Evolutionary conservation across 1,284 basidiomycete species (phyloP).

Genomic region (Puccinia sorghi): DNA sequence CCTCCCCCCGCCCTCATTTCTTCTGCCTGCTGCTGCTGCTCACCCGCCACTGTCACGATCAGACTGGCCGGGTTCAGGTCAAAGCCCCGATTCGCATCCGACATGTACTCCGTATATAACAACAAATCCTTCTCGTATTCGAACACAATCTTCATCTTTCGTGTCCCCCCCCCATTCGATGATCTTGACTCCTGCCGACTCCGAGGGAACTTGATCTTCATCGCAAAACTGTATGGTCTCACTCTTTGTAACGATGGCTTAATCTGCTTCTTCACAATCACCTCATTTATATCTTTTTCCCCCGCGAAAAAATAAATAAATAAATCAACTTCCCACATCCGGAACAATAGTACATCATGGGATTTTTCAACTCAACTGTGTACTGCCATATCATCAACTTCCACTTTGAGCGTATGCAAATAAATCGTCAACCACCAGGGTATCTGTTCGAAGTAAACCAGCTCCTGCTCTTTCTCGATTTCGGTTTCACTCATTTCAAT

Average conservation of each 20-base stretch:
- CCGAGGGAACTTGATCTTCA: constrained; percentile 70
- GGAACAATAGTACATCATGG: not conserved
- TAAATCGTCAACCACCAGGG: constrained; percentile 90
- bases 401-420: constrained; percentile 72
- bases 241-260: constrained; percentile 69
- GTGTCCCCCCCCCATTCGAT: constrained; percentile 55
- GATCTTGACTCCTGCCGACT: not conserved
- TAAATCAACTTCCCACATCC: not conserved
- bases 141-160: constrained; percentile 68
- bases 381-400: constrained; percentile 55
- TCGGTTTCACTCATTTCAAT: constrained; percentile 68
- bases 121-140: constrained; percentile 83
- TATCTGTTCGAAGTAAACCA: constrained; percentile 83
- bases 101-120: constrained; percentile 90
- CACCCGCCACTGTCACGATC: constrained; percentile 61
- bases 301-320: not conserved
- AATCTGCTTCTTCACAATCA: constrained; percentile 67
- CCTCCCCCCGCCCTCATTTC: no score
- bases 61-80: constrained; percentile 74
- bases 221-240: constrained; percentile 68
- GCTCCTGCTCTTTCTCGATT: constrained; percentile 60
- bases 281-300: constrained; percentile 59
- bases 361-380: constrained; percentile 30
- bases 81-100: constrained; percentile 92
- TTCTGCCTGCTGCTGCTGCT: no score